These are phyloP conservation scores for Elongisporangium senticosum DNA, from an alignment of 352 stramenopile genomes.

Conservation along the genomic window DNA sequence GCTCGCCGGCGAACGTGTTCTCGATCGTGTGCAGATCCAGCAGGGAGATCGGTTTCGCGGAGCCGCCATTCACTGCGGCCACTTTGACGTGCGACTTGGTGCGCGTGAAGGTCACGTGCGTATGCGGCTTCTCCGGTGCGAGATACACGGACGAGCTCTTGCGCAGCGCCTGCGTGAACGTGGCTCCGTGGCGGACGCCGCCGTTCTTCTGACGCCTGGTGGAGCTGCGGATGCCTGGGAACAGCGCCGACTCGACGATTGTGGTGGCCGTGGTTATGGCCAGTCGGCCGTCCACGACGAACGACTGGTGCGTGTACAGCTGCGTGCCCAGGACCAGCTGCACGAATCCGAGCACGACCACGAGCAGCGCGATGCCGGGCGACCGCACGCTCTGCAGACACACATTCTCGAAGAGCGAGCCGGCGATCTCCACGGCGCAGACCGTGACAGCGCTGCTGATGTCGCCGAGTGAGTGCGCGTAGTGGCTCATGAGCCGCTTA, in stretches of 20 bases:
- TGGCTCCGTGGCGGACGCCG: not conserved
- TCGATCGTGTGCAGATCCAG: not conserved
- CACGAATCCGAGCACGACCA: constrained; percentile 11
- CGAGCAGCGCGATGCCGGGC: constrained; percentile 6
- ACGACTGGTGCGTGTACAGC: constrained; percentile 1
- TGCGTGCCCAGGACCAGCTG: constrained; percentile 10
- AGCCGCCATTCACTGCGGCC: not conserved
- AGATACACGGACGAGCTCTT: not conserved
- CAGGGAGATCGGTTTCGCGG: not conserved
- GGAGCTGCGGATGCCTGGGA: not conserved
- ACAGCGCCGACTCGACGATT: not conserved
- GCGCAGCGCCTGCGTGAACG: not conserved
- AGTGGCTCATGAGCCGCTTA: constrained; percentile 17
- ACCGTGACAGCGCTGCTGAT: constrained; percentile 21
- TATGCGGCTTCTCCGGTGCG: not conserved
- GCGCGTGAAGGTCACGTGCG: not conserved
- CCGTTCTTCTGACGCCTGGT: not conserved
- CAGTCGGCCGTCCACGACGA: constrained; percentile 1
- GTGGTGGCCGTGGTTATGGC: not conserved
- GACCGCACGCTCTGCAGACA: constrained; percentile 18
- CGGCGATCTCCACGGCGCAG: constrained; percentile 20
- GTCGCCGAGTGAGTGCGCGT: constrained; percentile 11
- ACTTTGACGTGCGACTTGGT: not conserved
- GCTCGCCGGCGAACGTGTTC: not conserved
- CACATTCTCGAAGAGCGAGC: constrained; percentile 22